Conservation (phyloP, 208 protist genomes). For the Leishmania amazonensis region DNA sequence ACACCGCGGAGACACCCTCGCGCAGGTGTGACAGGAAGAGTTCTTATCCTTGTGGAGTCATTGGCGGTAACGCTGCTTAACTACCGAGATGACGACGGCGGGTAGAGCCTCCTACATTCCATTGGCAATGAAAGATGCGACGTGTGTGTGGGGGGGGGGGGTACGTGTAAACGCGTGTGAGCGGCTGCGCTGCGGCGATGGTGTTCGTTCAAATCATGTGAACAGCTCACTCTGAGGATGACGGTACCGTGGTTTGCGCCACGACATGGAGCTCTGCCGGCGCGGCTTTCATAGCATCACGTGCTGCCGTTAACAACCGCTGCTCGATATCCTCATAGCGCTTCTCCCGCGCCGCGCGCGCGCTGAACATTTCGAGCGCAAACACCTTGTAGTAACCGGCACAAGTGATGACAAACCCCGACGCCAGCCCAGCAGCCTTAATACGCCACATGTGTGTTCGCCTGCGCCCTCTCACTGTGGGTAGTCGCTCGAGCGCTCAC, state of each 20-base stretch:
- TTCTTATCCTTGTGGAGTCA: background rate
- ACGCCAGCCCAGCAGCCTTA: constrained; percentile 48
- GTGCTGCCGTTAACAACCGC: constrained; percentile 28
- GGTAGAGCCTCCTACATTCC: background rate
- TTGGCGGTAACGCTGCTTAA: background rate
- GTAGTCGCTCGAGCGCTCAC: background rate
- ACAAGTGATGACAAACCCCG: constrained; percentile 46
- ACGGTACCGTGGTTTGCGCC: background rate
- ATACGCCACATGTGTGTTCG: constrained; percentile 42
- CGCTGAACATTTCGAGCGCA: constrained; percentile 48
- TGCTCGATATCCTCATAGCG: constrained; percentile 38
- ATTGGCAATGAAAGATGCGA: background rate
- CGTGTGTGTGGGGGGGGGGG: too few species aligned
- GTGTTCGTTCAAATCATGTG: background rate
- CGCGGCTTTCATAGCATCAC: constrained; percentile 19
- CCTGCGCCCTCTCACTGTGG: background rate
- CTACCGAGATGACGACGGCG: background rate
- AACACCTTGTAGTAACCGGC: constrained; percentile 58
- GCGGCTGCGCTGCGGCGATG: background rate
- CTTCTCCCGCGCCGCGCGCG: constrained; percentile 37
- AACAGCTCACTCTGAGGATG: constrained; percentile 3
- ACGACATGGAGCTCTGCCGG: constrained; percentile 6
- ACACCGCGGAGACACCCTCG: background rate
- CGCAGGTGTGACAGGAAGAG: background rate
- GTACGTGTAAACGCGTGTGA: background rate